These are phyloP conservation scores for Volvariella surrecta DNA, from an alignment of 1,284 basidiomycete genomes.

Conservation along the genomic window DNA sequence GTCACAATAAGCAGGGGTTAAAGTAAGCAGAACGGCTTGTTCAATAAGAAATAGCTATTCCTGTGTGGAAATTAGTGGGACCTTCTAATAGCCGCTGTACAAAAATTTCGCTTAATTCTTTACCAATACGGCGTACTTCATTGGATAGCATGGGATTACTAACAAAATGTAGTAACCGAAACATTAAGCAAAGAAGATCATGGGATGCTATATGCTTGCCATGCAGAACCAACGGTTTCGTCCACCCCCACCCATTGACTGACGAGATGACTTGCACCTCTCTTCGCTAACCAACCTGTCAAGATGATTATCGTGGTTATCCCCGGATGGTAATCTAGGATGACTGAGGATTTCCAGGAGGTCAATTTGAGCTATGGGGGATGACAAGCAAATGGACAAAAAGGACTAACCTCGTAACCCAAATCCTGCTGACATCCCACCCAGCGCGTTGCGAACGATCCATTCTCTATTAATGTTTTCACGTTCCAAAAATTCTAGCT, in stretches of 20 bases:
- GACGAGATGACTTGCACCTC: conserved; percentile 48
- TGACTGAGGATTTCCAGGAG: conserved; percentile 36
- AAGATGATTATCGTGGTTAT: conserved; percentile 76
- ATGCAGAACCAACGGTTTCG: conserved; percentile 45
- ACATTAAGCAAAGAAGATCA: conserved; percentile 20
- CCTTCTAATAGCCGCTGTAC: too few relatives aligned
- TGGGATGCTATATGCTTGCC: conserved; percentile 75
- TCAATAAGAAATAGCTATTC: too few relatives aligned
- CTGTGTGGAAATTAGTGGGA: too few relatives aligned
- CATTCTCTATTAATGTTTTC: conserved; percentile 72
- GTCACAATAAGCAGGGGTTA: too few relatives aligned
- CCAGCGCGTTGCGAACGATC: conserved; percentile 77
- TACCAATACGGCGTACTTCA: too few relatives aligned
- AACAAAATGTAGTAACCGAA: too few relatives aligned
- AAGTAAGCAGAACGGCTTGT: too few relatives aligned
- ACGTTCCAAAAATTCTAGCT: conserved; percentile 50
- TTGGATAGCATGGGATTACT: too few relatives aligned
- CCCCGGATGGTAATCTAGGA: conserved; percentile 65
- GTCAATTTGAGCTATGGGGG: neutral
- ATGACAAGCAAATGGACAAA: neutral
- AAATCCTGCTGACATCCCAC: conserved; percentile 70
- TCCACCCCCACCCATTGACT: conserved; percentile 55
- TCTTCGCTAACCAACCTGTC: conserved; percentile 71
- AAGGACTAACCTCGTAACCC: conserved; percentile 31
- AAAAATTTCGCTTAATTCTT: too few relatives aligned